A percentile compares a stretch with the other conserved stretches of the same genome.
Conservation (phyloP, 805 yeast species). For the Teunomyces funiuensis region DNA sequence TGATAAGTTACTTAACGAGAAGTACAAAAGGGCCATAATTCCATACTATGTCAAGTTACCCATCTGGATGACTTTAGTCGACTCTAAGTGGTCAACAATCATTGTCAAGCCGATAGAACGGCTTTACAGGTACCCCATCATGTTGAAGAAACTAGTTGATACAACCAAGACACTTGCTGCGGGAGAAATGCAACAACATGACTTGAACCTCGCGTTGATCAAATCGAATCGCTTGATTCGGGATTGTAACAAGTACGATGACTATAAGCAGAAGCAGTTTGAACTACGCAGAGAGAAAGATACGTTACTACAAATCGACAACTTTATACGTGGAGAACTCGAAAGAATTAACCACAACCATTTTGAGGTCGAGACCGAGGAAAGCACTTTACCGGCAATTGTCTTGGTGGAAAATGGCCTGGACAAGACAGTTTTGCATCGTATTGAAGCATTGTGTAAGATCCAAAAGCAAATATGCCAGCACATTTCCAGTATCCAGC, state of each 20-base stretch:
- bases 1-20: constrained; percentile 4
- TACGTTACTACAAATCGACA: neutral
- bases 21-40: neutral
- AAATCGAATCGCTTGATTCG: constrained; percentile 7
- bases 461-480: neutral
- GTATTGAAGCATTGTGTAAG: neutral
- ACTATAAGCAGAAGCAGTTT: neutral
- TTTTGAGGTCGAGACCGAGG: neutral
- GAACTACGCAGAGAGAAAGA: neutral
- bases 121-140: constrained; percentile 6
- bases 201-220: constrained; percentile 5
- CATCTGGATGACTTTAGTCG: neutral
- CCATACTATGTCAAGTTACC: constrained; percentile 1
- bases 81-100: neutral
- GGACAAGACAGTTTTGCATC: neutral
- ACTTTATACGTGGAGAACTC: neutral
- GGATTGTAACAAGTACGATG: constrained; percentile 5
- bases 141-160: constrained; percentile 7
- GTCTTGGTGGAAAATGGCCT: neutral
- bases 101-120: constrained; percentile 7
- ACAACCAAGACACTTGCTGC: neutral
- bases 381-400: constrained; percentile 1
- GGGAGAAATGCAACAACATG: constrained; percentile 4
- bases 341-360: neutral
- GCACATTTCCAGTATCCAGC: neutral